Base-by-base conservation (phyloP, 148 eudicot genomes). In the Arctostaphylos glauca region DNA sequence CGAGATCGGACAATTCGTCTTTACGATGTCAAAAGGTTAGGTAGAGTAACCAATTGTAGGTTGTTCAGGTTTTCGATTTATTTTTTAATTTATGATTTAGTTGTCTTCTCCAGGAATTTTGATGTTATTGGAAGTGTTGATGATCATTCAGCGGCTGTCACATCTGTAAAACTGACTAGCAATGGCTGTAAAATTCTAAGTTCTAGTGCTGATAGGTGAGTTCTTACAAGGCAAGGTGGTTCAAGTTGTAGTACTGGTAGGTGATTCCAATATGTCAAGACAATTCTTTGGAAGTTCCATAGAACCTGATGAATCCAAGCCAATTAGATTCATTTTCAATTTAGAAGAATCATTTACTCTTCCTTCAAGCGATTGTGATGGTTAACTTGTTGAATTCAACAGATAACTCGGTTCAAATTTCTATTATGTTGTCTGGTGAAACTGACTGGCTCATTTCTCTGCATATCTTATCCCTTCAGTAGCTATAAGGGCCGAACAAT, bases 11-110 rank as follows among this genome's bases (percentile, higher is more conserved):
- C 53, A 50, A 87, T 90, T 55, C 87, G 83, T 86, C 84, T 90
- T 72, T 88, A 85, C 83, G 91, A 87, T 80, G 92, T 87, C 55
- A 49, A 85, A 9, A 90, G 91, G 92, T 90, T 60, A 72, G 76
- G 43, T 71, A 53, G 67, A 53, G 67, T 19, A 38, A 31, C 13
- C 7, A 55, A 31, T 18, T 79, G 56, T 76, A 25, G 31, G 54
- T 48, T 52, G 81, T 67, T 77, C 18, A 67, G 76, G 46, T 59
- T 50, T 82, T 62, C 58, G 47, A 13, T 76, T 15, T 67, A 18
- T 76, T 12, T 56, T 88, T 25, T 16, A 52, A 9, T 53, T 25
- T 46, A 19, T 64, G 43, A 14, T 60, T 60, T 54, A 53, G 41
- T 70, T 44, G 71, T 47, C 64, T 43, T 72, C 47, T 44, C 46